Evolutionary conservation across 164 flowering plant genomes (phyloP), one percentile per base, ranked within the genome.

Genomic region (Saururus chinensis): DNA sequence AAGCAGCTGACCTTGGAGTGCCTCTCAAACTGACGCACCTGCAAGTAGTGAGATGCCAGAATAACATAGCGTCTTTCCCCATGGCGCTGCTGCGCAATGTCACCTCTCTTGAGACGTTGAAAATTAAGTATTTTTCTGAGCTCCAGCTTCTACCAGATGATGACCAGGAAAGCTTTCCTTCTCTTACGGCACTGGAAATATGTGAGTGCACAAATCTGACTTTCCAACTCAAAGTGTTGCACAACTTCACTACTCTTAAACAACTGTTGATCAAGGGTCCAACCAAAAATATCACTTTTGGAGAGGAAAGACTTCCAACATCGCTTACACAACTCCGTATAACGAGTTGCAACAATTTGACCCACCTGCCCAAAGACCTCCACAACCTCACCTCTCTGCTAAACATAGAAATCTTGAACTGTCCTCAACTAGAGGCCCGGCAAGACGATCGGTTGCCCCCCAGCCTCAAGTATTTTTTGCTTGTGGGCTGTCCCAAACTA

Each of bases 21-120:
- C 37, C 37, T 6, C 37, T 30, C 37, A 30, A 30, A 30, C 37
- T 30, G 37, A 30, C 2, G 37, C 2, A 30, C 4, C 37, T 30
- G 37, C 2, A 2, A 30, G 37, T 30, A 30, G 6, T 2, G 37
- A 6, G 6, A 30, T 2, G 37, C 6, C 37, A 30, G 37, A 30
- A 42, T 42, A 9, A 42, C 49, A 42, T 4, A 10, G 9, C 49
- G 17, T 4, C 49, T 14, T 10, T 42, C 16, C 49, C 49, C 17
- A 42, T 42, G 16, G 8, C 42, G 53, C 16, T 7, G 25, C 12
- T 66, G 51, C 22, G 64, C 65, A 20, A 72, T 77, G 59, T 54
- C 24, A 1, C 63, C 69, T 9, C 54, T 77, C 35, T 37, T 61
- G 19, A 40, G 51, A n/a, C 40, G 7, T 13, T 61, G 70, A 45